Percentiles rank a stretch among this genome's conserved stretches.
Evolutionary conservation across 2,329 filamentous ascomycete genomes (phyloP).

Genomic region (Colletotrichum navitas): DNA sequence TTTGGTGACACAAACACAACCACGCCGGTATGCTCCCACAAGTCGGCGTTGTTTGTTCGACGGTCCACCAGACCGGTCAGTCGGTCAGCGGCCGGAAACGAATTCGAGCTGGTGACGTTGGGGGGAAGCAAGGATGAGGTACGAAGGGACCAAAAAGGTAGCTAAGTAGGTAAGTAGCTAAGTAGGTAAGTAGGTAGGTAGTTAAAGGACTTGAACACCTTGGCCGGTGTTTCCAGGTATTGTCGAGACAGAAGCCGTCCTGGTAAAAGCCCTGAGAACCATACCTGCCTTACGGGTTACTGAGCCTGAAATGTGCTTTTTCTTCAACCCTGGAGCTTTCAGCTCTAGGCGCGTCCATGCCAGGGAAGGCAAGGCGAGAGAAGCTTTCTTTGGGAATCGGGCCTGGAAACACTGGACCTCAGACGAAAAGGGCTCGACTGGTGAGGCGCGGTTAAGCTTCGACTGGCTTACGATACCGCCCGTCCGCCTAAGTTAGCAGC

Average conservation of each 20-base stretch:
- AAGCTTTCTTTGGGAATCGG: slow-evolving; percentile 8
- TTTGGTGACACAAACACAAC: slow-evolving; percentile 18
- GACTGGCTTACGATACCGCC: slow-evolving; percentile 17
- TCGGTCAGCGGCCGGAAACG: background rate
- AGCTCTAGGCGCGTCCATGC: too few species aligned
- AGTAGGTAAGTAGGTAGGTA: background rate
- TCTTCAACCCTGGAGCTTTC: too few species aligned
- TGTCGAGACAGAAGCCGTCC: background rate
- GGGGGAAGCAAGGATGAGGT: background rate
- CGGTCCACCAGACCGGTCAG: background rate
- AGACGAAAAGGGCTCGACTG: slow-evolving; percentile 8
- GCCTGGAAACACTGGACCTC: background rate
- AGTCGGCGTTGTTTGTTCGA: slow-evolving; percentile 6
- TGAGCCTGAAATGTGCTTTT: background rate
- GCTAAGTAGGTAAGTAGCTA: background rate
- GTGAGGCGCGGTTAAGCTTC: slow-evolving; percentile 25
- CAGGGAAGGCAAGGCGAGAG: slow-evolving; percentile 3
- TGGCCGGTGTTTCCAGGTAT: background rate
- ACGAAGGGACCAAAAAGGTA: too few species aligned
- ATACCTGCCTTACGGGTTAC: background rate
- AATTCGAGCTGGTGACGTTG: background rate
- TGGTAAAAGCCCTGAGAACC: background rate
- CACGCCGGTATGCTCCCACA: slow-evolving; percentile 14
- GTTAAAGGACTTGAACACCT: background rate
- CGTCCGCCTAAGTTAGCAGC: background rate